A percentile compares a stretch with the other conserved stretches of the same genome.
Conservation (phyloP, 441 rosid species). For the Populus tomentosa region DNA sequence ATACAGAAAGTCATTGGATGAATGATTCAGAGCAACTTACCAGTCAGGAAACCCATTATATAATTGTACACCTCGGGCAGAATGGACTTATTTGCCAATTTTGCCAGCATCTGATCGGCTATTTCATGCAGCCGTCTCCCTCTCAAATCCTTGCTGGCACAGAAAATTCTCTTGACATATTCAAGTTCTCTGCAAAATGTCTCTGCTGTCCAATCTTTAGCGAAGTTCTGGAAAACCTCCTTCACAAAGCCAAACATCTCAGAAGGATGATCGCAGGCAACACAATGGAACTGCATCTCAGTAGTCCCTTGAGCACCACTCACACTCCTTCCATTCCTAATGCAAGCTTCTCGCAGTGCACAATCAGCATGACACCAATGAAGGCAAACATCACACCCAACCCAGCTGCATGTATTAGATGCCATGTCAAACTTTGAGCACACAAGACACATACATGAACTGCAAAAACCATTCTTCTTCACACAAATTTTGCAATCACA, state of each 20-base stretch:
- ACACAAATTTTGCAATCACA: constrained; percentile 90
- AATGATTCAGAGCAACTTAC: constrained; percentile 29
- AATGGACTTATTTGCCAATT: constrained; percentile 57
- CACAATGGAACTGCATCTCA: constrained; percentile 93
- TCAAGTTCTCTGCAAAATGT: constrained; percentile 75
- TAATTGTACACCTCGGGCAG: constrained; percentile 57
- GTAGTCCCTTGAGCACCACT: constrained; percentile 49
- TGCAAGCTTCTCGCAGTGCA: constrained; percentile 69
- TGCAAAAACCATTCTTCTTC: constrained; percentile 86
- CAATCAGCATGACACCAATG: constrained; percentile 99
- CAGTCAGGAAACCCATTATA: constrained; percentile 63
- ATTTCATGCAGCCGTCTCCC: constrained; percentile 78
- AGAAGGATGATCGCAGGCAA: constrained; percentile 93
- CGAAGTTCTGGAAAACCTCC: constrained; percentile 86
- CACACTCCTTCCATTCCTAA: constrained; percentile 71
- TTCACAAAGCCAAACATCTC: constrained; percentile 99
- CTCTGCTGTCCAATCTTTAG: constrained; percentile 73
- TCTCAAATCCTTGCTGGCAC: constrained; percentile 75
- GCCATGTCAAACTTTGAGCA: constrained; percentile 97
- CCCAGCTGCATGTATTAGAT: constrained; percentile 95
- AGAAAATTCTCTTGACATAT: constrained; percentile 81
- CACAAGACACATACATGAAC: constrained; percentile 93
- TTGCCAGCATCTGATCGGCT: constrained; percentile 58
- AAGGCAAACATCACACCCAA: constrained; percentile 96
- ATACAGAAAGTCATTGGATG: not conserved